phyloP scores from a whole-genome alignment of 805 yeast species.

The Blastobotrys peoriensis region DNA sequence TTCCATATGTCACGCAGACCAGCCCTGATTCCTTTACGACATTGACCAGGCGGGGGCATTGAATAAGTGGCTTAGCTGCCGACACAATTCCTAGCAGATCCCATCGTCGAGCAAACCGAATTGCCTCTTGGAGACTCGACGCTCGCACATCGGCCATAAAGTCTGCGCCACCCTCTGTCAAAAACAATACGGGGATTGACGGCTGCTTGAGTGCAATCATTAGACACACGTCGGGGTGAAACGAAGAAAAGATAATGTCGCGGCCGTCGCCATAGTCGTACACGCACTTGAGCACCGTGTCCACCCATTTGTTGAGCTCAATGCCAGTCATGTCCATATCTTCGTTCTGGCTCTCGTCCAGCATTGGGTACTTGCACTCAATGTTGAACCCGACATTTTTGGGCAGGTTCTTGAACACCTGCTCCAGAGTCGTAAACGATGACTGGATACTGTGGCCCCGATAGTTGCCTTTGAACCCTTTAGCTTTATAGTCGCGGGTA shows the following conservation, averaged over 20 bases:
- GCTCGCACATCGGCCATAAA: conserved; percentile 90
- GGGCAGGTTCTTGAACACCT: conserved; percentile 77
- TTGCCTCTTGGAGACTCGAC: conserved; percentile 80
- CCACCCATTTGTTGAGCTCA: conserved; percentile 83
- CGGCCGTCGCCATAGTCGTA: conserved; percentile 74
- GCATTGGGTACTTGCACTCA: conserved; percentile 92
- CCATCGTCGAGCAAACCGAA: conserved; percentile 87
- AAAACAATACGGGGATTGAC: conserved; percentile 79
- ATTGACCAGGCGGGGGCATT: conserved; percentile 81
- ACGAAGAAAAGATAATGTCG: conserved; percentile 84
- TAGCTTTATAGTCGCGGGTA: conserved; percentile 81
- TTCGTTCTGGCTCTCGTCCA: conserved; percentile 85
- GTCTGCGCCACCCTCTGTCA: conserved; percentile 83
- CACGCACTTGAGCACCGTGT: conserved; percentile 72
- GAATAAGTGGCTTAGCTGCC: conserved; percentile 80
- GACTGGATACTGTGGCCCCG: conserved; percentile 89
- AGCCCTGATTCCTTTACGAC: conserved; percentile 89
- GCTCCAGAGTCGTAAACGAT: conserved; percentile 81
- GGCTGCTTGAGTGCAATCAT: conserved; percentile 88
- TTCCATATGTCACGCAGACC: conserved; percentile 90
- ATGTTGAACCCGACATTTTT: conserved; percentile 84
- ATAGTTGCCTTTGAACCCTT: conserved; percentile 87
- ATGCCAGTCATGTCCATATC: conserved; percentile 79
- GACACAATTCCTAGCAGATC: conserved; percentile 85
- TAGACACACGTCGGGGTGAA: conserved; percentile 90